These are phyloP conservation scores for Penicillium malachiteum DNA, from an alignment of 495 filamentous ascomycete species.

Conservation along the genomic window DNA sequence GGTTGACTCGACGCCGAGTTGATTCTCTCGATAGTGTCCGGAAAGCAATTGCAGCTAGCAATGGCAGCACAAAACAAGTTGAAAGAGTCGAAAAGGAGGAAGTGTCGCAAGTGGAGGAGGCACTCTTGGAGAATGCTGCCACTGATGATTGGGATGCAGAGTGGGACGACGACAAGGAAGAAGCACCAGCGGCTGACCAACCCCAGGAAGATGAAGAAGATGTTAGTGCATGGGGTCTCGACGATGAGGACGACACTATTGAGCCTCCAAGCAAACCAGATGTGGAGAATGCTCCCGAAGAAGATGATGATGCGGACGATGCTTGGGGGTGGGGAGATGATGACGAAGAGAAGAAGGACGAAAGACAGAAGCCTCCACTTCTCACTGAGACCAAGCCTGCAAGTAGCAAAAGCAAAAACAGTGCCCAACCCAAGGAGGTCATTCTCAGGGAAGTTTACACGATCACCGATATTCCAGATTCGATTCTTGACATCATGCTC, in stretches of 20 bases:
- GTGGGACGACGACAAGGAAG: slow-evolving; percentile 66
- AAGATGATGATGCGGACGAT: slow-evolving; percentile 51
- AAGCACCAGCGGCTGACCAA: slow-evolving; percentile 23
- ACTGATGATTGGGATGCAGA: slow-evolving; percentile 72
- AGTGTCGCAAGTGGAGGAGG: slow-evolving; percentile 65
- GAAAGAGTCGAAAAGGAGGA: slow-evolving; percentile 84
- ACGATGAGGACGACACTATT: slow-evolving; percentile 52
- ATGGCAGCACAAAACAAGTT: slow-evolving; percentile 62
- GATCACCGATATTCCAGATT: slow-evolving; percentile 79
- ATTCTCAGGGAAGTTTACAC: slow-evolving; percentile 85
- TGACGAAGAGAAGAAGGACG: slow-evolving; percentile 34
- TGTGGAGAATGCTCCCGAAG: slow-evolving; percentile 13
- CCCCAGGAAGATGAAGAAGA: slow-evolving; percentile 57
- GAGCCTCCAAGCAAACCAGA: slow-evolving; percentile 26
- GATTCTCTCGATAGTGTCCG: slow-evolving; percentile 71
- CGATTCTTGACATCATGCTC: slow-evolving; percentile 67
- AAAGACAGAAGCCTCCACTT: slow-evolving; percentile 13
- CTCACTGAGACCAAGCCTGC: slow-evolving; percentile 15
- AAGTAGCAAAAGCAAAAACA: slow-evolving; percentile 15
- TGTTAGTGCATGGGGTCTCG: slow-evolving; percentile 63
- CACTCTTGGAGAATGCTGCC: slow-evolving; percentile 54
- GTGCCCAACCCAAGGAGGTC: slow-evolving; percentile 50
- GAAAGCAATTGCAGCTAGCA: slow-evolving; percentile 60
- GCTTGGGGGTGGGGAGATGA: slow-evolving; percentile 79
- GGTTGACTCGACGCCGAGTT: slow-evolving; percentile 83